Evolutionary conservation across 148 eudicot species (phyloP).

Genomic region (Rhododendron henanense): DNA sequence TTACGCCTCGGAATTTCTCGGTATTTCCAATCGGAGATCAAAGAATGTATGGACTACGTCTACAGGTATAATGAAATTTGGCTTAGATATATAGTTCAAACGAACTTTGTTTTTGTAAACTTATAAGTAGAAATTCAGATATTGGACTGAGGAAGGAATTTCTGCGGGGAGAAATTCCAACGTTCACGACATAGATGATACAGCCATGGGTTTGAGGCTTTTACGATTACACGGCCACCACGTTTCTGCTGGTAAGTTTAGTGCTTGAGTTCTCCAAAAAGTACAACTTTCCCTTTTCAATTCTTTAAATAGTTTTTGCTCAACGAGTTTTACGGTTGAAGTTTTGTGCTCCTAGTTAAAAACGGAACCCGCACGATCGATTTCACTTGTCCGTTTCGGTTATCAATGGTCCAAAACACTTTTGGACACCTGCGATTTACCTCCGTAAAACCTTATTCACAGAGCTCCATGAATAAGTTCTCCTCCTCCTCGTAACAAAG

Average conservation of each 20-base stretch:
- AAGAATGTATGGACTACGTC: conserved; percentile 40
- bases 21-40: conserved; percentile 40
- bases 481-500: too few species aligned
- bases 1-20: conserved; percentile 68
- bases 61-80: conserved; percentile 28
- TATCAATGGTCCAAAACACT: too few species aligned
- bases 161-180: conserved; percentile 32
- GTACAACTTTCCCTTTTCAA: too few species aligned
- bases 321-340: too few species aligned
- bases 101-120: too few species aligned
- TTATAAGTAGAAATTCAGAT: conserved; percentile 25
- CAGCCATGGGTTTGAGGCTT: conserved; percentile 82
- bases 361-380: too few species aligned
- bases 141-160: conserved; percentile 73
- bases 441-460: too few species aligned
- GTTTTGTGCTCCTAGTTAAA: too few species aligned
- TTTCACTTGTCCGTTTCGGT: too few species aligned
- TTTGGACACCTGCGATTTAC: too few species aligned
- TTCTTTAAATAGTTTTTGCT: too few species aligned
- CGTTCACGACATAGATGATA: conserved; percentile 45
- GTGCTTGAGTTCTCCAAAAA: neutral
- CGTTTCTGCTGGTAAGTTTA: conserved; percentile 50
- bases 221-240: conserved; percentile 65
- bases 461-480: too few species aligned
- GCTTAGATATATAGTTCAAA: neutral